Percentiles rank a stretch among this genome's conserved stretches.
Conservation (phyloP, 2,329 filamentous ascomycete species). For the Emericellopsis cladophorae region DNA sequence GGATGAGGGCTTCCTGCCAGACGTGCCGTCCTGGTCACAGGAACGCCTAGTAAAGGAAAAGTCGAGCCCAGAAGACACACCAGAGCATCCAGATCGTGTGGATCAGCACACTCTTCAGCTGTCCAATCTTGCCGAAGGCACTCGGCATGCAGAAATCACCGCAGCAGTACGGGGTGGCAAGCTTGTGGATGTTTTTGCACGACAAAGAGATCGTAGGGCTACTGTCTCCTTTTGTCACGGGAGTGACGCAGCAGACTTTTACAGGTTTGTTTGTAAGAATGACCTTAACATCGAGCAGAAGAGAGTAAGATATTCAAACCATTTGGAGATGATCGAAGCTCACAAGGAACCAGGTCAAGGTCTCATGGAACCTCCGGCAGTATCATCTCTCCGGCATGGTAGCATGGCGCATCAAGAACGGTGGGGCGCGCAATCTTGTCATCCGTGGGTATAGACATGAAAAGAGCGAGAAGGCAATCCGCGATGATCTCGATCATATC, state of each 20-base stretch:
- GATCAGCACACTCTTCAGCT: slow-evolving; percentile 44
- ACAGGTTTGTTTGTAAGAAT: slow-evolving; percentile 48
- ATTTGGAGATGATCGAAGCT: not conserved
- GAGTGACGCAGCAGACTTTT: slow-evolving; percentile 50
- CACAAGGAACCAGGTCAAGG: slow-evolving; percentile 32
- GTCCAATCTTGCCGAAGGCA: slow-evolving; percentile 45
- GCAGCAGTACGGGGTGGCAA: slow-evolving; percentile 55
- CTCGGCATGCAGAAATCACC: slow-evolving; percentile 53
- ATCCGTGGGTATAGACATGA: slow-evolving; percentile 45
- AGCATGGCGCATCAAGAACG: slow-evolving; percentile 47
- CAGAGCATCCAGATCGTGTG: no score
- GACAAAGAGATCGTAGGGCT: slow-evolving; percentile 43
- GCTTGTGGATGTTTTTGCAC: slow-evolving; percentile 56
- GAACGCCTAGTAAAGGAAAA: no score
- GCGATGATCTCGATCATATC: slow-evolving; percentile 69
- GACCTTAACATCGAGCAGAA: slow-evolving; percentile 59
- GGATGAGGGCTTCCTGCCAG: no score
- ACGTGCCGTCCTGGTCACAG: no score
- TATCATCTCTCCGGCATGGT: slow-evolving; percentile 53
- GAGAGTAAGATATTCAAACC: slow-evolving; percentile 34
- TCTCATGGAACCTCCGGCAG: slow-evolving; percentile 60
- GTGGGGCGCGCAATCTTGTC: slow-evolving; percentile 63
- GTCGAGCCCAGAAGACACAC: no score
- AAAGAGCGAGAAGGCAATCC: slow-evolving; percentile 51
- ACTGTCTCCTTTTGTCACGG: slow-evolving; percentile 59